Conservation (phyloP, 139 green algal species). For the Zygnema cylindricum region DNA sequence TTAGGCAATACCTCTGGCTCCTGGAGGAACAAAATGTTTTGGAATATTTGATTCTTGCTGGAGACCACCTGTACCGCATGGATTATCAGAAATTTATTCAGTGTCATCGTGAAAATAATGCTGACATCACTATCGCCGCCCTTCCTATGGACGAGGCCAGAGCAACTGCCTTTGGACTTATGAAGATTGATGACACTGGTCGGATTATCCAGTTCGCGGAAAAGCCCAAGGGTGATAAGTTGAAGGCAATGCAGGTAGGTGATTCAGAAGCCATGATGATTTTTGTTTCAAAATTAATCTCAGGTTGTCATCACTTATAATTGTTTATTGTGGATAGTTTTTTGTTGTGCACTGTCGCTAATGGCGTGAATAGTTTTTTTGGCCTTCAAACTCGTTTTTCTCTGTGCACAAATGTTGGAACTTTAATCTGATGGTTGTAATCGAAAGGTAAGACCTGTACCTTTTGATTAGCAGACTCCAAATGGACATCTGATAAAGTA, state of each 20-base stretch:
- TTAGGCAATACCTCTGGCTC: conserved; percentile 99
- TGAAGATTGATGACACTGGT: conserved; percentile 96
- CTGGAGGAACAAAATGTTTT: conserved; percentile 94
- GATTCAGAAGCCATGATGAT: too few species aligned
- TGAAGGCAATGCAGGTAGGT: conserved; percentile 86
- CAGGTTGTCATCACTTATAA: too few species aligned
- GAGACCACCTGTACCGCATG: conserved; percentile 99
- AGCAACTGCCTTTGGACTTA: conserved; percentile 93
- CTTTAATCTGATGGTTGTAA: too few species aligned
- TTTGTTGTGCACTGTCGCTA: too few species aligned
- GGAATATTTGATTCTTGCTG: conserved; percentile 98
- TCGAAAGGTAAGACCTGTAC: too few species aligned
- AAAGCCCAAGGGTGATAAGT: conserved; percentile 92
- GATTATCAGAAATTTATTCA: conserved; percentile 97
- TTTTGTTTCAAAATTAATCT: too few species aligned
- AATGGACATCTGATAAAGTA: too few species aligned
- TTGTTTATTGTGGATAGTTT: too few species aligned
- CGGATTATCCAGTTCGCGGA: conserved; percentile 94
- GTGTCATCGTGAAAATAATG: conserved; percentile 83
- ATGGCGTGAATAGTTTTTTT: too few species aligned
- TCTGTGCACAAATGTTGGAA: too few species aligned
- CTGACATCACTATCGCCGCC: conserved; percentile 97
- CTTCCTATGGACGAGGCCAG: conserved; percentile 91
- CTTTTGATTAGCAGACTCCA: too few species aligned
- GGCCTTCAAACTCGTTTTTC: too few species aligned